These are phyloP conservation scores for Rubus parviflorus DNA, from an alignment of 306 rosid genomes.

Conservation along the genomic window DNA sequence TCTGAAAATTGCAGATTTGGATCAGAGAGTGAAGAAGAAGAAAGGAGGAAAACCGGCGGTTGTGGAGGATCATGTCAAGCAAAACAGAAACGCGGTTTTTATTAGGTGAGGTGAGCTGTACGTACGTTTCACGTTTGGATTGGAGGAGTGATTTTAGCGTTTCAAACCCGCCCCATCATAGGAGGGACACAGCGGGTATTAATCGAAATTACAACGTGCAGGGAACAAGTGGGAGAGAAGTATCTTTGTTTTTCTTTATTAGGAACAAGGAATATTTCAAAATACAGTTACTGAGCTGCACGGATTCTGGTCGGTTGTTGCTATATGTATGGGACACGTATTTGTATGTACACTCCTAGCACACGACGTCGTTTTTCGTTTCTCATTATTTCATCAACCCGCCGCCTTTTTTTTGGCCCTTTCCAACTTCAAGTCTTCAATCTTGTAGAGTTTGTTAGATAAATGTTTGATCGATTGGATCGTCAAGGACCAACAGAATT, in stretches of 20 bases:
- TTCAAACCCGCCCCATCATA: too few species aligned
- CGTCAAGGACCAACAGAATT: too few species aligned
- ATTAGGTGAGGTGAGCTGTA: neutral
- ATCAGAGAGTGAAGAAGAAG: neutral
- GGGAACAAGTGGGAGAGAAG: conserved; percentile 6
- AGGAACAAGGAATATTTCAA: neutral
- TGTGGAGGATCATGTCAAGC: neutral
- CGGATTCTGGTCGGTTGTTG: conserved; percentile 15
- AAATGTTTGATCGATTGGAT: too few species aligned
- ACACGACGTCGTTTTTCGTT: neutral
- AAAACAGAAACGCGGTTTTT: conserved; percentile 1
- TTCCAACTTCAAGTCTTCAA: too few species aligned
- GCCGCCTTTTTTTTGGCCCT: too few species aligned
- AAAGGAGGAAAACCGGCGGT: conserved; percentile 9
- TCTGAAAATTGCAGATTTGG: too few species aligned
- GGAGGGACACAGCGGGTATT: neutral
- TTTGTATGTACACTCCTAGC: neutral
- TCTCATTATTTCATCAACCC: neutral
- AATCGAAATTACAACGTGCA: conserved; percentile 34
- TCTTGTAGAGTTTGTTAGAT: too few species aligned
- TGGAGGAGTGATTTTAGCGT: neutral
- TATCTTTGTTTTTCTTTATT: conserved; percentile 7
- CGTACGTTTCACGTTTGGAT: too few species aligned
- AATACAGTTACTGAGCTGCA: conserved; percentile 11
- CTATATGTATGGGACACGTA: neutral